Base-by-base conservation (phyloP, 2,329 filamentous ascomycete species). In the Arthrobotrys iridis region DNA sequence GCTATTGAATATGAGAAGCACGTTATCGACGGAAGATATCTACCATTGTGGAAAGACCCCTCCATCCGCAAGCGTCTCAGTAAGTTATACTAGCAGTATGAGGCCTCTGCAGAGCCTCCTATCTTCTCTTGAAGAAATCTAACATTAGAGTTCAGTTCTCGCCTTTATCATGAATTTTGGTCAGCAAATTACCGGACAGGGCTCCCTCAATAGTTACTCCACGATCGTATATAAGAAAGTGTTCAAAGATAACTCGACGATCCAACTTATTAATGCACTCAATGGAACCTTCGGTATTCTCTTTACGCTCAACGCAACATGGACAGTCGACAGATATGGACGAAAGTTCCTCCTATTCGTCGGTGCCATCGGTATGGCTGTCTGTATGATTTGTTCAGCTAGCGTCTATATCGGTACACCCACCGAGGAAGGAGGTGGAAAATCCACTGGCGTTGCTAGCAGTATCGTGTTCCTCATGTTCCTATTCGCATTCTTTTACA, bases 1-100 rank as follows among this genome's bases (percentile, higher is more conserved):
- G 89, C 90, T 22, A 83, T 92, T 74, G 87, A 90, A 80, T 91
- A 89, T 79, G 90, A 92, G 82, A 89, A 89, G 78, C 89, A 91
- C 81, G 40, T 50, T 46, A 87, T 88, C 30, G 88, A 90, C 79
- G 87, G 87, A 6, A 83, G 84, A 68, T 85, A 84, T 20, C 91
- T 91, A 82, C 89, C 89, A 0, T 84, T 91, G 15, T 91, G 89
- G 87, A 90, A 89, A 81, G 89, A 91, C 81, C 85, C 84, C 28
- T 90, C 88, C 6, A 83, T 91, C 41, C 86, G 90, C 78, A 90
- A 88, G 83, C 87, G 90, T 57, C 85, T 92, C 77, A 82, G 70
- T 74, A 67, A 67, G 70, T 52, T 15, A n/a, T n/a, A n/a, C n/a
- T n/a, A n/a, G n/a, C n/a, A n/a, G n/a, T n/a, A n/a, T n/a, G n/a